phyloP scores from a whole-genome alignment of 2,329 filamentous ascomycete species.

The Xylaria polymorpha region DNA sequence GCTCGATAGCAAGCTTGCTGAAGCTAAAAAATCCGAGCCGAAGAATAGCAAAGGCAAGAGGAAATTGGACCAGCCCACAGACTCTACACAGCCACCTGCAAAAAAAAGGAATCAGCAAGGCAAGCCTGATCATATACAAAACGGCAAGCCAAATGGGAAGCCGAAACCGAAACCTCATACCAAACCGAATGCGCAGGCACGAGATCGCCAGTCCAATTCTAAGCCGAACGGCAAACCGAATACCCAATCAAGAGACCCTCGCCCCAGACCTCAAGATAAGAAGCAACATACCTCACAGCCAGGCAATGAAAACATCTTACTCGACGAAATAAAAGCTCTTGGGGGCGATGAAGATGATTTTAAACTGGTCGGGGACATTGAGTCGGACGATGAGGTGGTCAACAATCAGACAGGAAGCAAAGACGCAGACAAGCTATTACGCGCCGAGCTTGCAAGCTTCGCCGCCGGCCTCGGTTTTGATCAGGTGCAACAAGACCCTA shows the following conservation, averaged over 20 bases:
- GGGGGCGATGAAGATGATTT: constrained; percentile 74
- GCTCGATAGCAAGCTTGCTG: constrained; percentile 65
- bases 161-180: constrained; percentile 39
- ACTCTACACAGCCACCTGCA: constrained; percentile 41
- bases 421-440: constrained; percentile 59
- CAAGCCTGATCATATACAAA: constrained; percentile 26
- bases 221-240: constrained; percentile 27
- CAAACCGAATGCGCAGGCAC: constrained; percentile 36
- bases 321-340: constrained; percentile 73
- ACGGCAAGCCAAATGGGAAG: constrained; percentile 45
- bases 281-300: constrained; percentile 32
- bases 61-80: constrained; percentile 57
- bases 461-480: constrained; percentile 63
- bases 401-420: constrained; percentile 49
- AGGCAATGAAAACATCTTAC: constrained; percentile 54
- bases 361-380: constrained; percentile 67
- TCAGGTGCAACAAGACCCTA: constrained; percentile 54
- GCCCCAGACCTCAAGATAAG: constrained; percentile 23
- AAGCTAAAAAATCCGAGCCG: constrained; percentile 48
- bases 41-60: constrained; percentile 50
- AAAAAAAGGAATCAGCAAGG: constrained; percentile 44
- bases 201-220: constrained; percentile 30
- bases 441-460: constrained; percentile 64
- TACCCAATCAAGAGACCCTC: constrained; percentile 19
- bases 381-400: constrained; percentile 61